These are phyloP conservation scores for Aciculoconidium aculeatum DNA, from an alignment of 805 yeast genomes.

Conservation along the genomic window DNA sequence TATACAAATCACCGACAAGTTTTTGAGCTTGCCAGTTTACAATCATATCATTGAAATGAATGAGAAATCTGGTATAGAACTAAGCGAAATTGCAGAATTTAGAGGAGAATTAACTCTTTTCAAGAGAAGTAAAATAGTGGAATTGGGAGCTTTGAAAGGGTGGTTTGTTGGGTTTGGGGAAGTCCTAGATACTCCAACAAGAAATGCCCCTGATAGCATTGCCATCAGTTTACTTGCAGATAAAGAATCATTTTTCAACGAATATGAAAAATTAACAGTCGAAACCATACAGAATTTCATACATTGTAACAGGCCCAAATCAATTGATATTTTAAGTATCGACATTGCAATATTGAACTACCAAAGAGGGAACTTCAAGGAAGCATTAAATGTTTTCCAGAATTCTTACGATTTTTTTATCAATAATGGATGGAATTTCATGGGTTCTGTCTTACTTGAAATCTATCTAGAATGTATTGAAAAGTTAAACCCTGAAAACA, in stretches of 20 bases:
- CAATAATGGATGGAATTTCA: conserved; percentile 65
- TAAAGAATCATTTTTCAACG: conserved; percentile 16
- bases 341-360: conserved; percentile 73
- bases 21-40: conserved; percentile 20
- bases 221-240: too few relatives aligned
- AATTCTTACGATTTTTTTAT: conserved; percentile 66
- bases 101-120: conserved; percentile 45
- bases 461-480: conserved; percentile 66
- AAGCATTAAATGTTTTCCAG: conserved; percentile 58
- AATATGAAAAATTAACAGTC: conserved; percentile 51
- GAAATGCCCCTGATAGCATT: too few relatives aligned
- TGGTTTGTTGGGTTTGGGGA: too few relatives aligned
- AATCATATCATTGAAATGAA: conserved; percentile 20
- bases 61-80: conserved; percentile 11
- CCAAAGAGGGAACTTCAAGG: conserved; percentile 48
- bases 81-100: conserved; percentile 28
- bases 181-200: too few relatives aligned
- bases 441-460: conserved; percentile 62
- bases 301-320: conserved; percentile 48
- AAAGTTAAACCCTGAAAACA: conserved; percentile 22
- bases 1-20: conserved; percentile 36
- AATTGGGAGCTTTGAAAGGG: conserved; percentile 16
- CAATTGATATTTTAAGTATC: conserved; percentile 67
- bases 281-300: conserved; percentile 49
- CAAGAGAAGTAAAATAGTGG: conserved; percentile 39